Conservation (phyloP, 129 eudicot genomes). For the Tagetes erecta region DNA sequence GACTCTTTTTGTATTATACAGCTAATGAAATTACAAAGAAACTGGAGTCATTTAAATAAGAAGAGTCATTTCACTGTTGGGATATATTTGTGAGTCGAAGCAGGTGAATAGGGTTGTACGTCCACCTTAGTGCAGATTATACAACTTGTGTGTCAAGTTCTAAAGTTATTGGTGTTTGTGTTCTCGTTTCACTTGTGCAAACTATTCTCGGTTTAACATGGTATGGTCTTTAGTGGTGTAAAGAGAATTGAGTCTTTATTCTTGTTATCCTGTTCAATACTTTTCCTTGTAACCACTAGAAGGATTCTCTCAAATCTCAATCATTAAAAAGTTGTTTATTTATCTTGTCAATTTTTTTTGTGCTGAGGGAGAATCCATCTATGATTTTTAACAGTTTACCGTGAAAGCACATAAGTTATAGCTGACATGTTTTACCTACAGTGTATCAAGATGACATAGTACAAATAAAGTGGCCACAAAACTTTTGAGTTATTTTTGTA, state of each 20-base stretch:
- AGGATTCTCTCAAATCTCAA: background rate
- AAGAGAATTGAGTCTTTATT: background rate
- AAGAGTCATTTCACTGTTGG: too few relatives aligned
- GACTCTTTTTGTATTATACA: too few relatives aligned
- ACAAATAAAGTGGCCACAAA: background rate
- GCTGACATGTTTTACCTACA: background rate
- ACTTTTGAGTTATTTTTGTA: too few relatives aligned
- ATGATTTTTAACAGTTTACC: background rate
- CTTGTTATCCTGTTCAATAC: background rate
- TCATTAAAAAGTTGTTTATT: background rate
- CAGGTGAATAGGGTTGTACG: too few relatives aligned
- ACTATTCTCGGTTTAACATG: background rate
- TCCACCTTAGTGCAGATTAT: too few relatives aligned
- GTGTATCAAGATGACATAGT: background rate
- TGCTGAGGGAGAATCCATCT: background rate
- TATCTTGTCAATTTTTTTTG: background rate
- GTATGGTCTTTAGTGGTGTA: background rate
- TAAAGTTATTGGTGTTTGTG: too few relatives aligned
- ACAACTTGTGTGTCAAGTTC: too few relatives aligned
- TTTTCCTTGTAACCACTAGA: background rate
- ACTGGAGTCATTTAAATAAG: too few relatives aligned
- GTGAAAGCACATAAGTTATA: background rate
- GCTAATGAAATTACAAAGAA: too few relatives aligned
- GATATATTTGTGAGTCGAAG: too few relatives aligned
- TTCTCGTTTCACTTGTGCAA: too few relatives aligned